These are phyloP conservation scores for Syzygium jambos DNA, from an alignment of 345 rosid species.

Conservation along the genomic window DNA sequence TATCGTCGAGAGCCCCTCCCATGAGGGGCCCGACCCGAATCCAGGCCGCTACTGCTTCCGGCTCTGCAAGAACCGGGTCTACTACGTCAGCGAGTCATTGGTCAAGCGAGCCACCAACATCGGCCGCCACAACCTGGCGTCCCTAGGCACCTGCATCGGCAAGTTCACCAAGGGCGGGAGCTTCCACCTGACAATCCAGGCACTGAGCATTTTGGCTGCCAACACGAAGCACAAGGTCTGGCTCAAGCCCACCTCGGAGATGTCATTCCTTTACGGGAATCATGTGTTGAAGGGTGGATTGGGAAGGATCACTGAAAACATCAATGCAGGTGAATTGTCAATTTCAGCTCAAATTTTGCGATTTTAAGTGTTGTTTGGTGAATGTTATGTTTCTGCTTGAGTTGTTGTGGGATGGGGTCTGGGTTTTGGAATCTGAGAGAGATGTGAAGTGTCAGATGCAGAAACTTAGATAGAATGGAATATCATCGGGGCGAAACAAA, in stretches of 20 bases:
- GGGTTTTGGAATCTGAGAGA: not conserved
- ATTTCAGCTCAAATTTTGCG: not conserved
- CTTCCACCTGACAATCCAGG: slow-evolving; percentile 63
- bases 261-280: slow-evolving; percentile 88
- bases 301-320: slow-evolving; percentile 80
- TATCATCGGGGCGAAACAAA: not conserved
- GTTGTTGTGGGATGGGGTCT: not conserved
- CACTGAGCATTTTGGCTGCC: slow-evolving; percentile 48
- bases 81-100: slow-evolving; percentile 68
- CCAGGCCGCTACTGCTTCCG: slow-evolving; percentile 87
- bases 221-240: too few relatives aligned
- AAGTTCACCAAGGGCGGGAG: slow-evolving; percentile 71
- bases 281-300: slow-evolving; percentile 88
- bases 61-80: slow-evolving; percentile 72
- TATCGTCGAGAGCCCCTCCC: slow-evolving; percentile 73
- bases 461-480: not conserved
- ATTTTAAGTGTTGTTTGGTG: not conserved
- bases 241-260: slow-evolving; percentile 85
- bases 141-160: slow-evolving; percentile 77
- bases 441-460: not conserved
- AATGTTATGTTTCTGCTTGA: not conserved
- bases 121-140: slow-evolving; percentile 41
- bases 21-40: slow-evolving; percentile 68
- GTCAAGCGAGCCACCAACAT: slow-evolving; percentile 85
- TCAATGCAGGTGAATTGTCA: slow-evolving; percentile 5